Conservation (phyloP, 805 yeast species). For the Monosporozyma yasuniensis region DNA sequence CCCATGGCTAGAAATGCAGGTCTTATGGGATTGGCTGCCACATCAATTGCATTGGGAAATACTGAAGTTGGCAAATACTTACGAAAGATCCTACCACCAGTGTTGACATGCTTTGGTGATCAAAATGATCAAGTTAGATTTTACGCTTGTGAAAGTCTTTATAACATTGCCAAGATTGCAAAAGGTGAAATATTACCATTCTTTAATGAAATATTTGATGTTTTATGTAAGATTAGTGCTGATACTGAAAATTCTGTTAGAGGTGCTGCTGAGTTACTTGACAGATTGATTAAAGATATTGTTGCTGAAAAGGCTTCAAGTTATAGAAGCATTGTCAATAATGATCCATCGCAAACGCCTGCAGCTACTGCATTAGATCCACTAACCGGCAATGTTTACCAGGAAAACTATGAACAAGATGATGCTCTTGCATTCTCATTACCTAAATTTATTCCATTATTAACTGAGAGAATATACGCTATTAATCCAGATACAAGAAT, state of each 20-base stretch:
- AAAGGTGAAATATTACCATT: conserved; percentile 86
- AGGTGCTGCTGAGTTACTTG: conserved; percentile 90
- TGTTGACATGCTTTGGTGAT: conserved; percentile 90
- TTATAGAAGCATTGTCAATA: conserved; percentile 65
- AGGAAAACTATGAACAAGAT: conserved; percentile 51
- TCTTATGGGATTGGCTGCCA: conserved; percentile 89
- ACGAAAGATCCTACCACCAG: conserved; percentile 84
- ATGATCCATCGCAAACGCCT: conserved; percentile 35
- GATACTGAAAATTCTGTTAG: conserved; percentile 87
- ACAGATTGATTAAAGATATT: conserved; percentile 83
- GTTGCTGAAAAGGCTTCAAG: conserved; percentile 90
- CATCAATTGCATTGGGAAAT: conserved; percentile 83
- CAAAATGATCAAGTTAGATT: conserved; percentile 96
- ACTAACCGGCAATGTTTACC: conserved; percentile 46
- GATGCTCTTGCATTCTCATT: conserved; percentile 57
- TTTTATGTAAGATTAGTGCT: conserved; percentile 78
- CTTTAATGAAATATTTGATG: conserved; percentile 92
- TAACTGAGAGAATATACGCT: conserved; percentile 84
- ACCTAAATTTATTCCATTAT: conserved; percentile 81
- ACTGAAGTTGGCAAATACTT: conserved; percentile 75
- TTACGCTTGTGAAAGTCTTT: conserved; percentile 91
- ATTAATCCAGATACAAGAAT: conserved; percentile 88
- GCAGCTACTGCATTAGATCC: conserved; percentile 41
- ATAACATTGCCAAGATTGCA: conserved; percentile 93
- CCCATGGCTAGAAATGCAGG: conserved; percentile 93